phyloP scores from a whole-genome alignment of 1,284 basidiomycete genomes.

The Stereum hirsutum region DNA sequence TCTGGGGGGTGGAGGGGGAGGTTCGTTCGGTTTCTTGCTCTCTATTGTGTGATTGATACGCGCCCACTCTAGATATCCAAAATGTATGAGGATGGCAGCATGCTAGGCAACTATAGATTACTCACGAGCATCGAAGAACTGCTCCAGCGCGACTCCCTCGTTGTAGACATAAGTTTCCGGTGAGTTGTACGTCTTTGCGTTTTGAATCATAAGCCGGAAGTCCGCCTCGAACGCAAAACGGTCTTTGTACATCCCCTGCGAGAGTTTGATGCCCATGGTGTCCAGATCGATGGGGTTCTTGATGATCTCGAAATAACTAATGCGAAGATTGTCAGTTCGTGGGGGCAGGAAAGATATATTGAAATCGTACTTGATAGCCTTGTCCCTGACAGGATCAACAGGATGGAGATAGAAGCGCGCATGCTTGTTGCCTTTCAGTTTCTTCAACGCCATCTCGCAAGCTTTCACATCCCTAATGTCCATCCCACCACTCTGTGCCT shows the following conservation, averaged over 20 bases:
- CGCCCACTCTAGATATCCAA: constrained; percentile 52
- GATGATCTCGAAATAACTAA: constrained; percentile 88
- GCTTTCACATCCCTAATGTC: constrained; percentile 71
- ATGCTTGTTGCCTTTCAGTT: constrained; percentile 67
- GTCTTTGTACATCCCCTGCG: constrained; percentile 81
- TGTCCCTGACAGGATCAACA: constrained; percentile 84
- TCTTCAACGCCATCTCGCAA: constrained; percentile 76
- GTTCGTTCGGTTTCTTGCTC: constrained; percentile 28
- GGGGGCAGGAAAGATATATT: background rate
- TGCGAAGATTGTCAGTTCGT: constrained; percentile 21
- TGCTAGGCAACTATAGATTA: constrained; percentile 11
- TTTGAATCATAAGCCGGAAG: constrained; percentile 82
- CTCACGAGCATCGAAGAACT: constrained; percentile 81
- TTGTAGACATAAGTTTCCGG: constrained; percentile 68
- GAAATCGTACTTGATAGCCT: constrained; percentile 66
- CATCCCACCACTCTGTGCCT: constrained; percentile 80
- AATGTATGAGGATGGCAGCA: constrained; percentile 9
- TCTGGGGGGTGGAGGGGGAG: constrained; percentile 13
- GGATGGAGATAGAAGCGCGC: constrained; percentile 75
- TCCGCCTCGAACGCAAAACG: constrained; percentile 82
- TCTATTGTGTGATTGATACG: constrained; percentile 73
- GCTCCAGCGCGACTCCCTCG: constrained; percentile 71
- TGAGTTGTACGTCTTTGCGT: constrained; percentile 85
- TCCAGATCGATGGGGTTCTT: constrained; percentile 93
- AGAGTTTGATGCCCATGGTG: constrained; percentile 83